Evolutionary conservation across 106 monocot genomes (phyloP).

Genomic region (Dendrobium catenatum): DNA sequence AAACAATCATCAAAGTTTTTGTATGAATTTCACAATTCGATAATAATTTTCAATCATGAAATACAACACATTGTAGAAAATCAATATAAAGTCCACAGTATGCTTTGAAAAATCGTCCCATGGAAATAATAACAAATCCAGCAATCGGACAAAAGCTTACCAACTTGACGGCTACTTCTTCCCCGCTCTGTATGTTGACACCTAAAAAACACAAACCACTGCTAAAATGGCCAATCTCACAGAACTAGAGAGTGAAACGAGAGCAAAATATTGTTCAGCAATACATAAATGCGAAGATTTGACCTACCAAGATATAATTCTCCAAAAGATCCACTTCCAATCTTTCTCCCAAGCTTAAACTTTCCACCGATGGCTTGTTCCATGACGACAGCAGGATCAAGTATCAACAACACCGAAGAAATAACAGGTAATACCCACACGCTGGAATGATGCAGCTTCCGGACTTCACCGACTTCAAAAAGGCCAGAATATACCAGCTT

Average conservation of each 20-base stretch:
- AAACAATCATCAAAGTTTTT: background rate
- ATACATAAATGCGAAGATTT: background rate
- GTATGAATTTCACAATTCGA: background rate
- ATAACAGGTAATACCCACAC: background rate
- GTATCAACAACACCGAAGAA: background rate
- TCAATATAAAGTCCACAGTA: background rate
- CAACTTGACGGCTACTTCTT: conserved; percentile 88
- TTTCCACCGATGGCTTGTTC: conserved; percentile 63
- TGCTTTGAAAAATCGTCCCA: background rate
- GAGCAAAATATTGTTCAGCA: background rate
- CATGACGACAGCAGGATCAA: conserved; percentile 16
- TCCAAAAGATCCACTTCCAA: conserved; percentile 79
- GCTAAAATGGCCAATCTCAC: background rate
- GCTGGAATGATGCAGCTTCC: too few species aligned
- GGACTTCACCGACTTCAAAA: background rate
- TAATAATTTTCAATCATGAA: background rate
- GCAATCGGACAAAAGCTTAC: conserved; percentile 23
- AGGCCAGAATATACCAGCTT: background rate
- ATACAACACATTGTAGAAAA: background rate
- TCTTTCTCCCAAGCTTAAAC: conserved; percentile 75
- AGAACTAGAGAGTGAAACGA: background rate
- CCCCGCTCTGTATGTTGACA: conserved; percentile 75
- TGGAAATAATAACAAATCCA: background rate
- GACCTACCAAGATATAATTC: conserved; percentile 56
- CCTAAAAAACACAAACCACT: conserved; percentile 34